These are phyloP conservation scores for Apium graveolens DNA, from an alignment of 129 eudicot genomes.

Conservation along the genomic window DNA sequence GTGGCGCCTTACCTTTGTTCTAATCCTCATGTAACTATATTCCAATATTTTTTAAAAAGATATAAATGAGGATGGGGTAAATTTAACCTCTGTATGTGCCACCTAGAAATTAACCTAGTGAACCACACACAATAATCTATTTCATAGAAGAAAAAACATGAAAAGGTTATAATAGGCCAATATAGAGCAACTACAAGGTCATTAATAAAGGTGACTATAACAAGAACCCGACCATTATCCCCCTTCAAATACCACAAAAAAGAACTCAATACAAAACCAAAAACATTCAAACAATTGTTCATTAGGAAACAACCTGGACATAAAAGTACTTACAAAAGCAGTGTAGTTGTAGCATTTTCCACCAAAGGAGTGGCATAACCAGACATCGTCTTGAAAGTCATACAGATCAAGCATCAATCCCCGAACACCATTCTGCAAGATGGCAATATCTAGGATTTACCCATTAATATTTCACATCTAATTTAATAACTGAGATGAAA, in stretches of 20 bases:
- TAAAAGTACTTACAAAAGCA: slow-evolving; percentile 48
- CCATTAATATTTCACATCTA: slow-evolving; percentile 4
- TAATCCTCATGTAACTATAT: background rate
- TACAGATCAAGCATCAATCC: slow-evolving; percentile 70
- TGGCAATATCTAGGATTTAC: background rate
- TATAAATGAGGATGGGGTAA: background rate
- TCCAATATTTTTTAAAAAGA: background rate
- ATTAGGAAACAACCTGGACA: background rate
- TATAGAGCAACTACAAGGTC: background rate
- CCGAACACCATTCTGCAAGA: slow-evolving; percentile 55
- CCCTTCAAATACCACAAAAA: background rate
- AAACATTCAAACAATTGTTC: background rate
- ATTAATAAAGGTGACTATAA: background rate
- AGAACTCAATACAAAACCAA: background rate
- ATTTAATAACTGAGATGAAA: background rate
- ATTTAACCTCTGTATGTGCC: background rate
- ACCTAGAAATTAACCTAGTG: background rate
- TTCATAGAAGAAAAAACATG: background rate
- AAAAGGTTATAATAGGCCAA: background rate
- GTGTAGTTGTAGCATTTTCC: slow-evolving; percentile 51
- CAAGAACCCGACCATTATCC: background rate
- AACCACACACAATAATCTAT: background rate
- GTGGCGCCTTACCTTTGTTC: background rate
- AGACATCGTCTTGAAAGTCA: slow-evolving; percentile 44
- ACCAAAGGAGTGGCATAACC: slow-evolving; percentile 64